Evolutionary conservation across 176 grass and related monocot genomes (phyloP), one percentile per base, ranked within the genome.

Genomic region (Zoysia japonica): DNA sequence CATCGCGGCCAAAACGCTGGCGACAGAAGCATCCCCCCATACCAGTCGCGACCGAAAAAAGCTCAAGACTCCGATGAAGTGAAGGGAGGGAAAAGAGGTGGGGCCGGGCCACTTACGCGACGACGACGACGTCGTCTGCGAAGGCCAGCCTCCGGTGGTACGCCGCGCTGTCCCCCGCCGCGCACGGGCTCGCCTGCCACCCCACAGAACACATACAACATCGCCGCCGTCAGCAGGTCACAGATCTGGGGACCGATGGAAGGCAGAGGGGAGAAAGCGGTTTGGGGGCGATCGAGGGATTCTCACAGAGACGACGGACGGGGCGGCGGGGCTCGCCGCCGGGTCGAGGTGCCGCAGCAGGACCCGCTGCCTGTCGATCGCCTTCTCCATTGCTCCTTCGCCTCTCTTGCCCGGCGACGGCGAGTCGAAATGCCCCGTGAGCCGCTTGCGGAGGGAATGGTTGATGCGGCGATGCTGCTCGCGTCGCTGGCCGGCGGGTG

Each of bases 51-150:
- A 59, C 43, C 71, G 28, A 28, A 62, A 43, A 68, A 41, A 4
- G 13, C 38, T 66, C 14, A 47, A 13, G 11, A 6, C 6, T 36
- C 55, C 66, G 50, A 28, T 28, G 28, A 42, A 59, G 67, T 19
- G 9, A 36, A 0, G 6, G 5, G 20, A 38, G 17, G 10, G 19
- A 28, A 50, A 47, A 6, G 28, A 19, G 13, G 19, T 42, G 0
- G 45, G 41, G n/a, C 7, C 28, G 28, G 20, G 17, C 0, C 41
- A 82, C 90, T 94, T 83, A 98, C 96, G 92, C 96, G 54, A 98
- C 96, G 80, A 98, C 91, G 83, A 98, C 96, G 69, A 98, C 84
- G 81, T 98, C 92, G 43, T 98, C 96, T 17, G 81, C 92, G 65
- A 92, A 94, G 83, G 71, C 85, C 15, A 85, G 51, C 52, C 5